Percentiles rank a stretch among this genome's conserved stretches.
These are phyloP conservation scores for Delonix regia DNA, from an alignment of 306 rosid genomes.

Conservation along the genomic window DNA sequence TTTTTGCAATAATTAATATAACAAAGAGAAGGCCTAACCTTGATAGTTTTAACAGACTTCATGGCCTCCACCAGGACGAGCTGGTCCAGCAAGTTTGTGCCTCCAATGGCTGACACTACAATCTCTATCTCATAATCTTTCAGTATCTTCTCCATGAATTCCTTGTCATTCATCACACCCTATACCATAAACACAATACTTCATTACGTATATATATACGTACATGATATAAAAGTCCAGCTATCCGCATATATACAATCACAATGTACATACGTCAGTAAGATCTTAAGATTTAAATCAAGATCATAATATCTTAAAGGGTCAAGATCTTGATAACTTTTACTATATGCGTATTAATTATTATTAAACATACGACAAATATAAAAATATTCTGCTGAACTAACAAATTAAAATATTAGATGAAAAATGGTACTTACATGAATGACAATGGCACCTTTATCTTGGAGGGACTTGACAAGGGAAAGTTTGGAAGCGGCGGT, in stretches of 20 bases:
- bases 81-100: slow-evolving; percentile 52
- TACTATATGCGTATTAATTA: no score
- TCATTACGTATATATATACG: no score
- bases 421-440: slow-evolving; percentile 34
- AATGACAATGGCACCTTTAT: slow-evolving; percentile 58
- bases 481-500: slow-evolving; percentile 37
- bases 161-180: slow-evolving; percentile 58
- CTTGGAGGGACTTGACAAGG: slow-evolving; percentile 48
- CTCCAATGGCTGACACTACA: slow-evolving; percentile 64
- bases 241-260: no score
- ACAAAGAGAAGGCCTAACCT: slow-evolving; percentile 39
- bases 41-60: slow-evolving; percentile 47
- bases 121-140: slow-evolving; percentile 57
- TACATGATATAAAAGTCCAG: not conserved
- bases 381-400: no score
- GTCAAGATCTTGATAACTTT: no score
- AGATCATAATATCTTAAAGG: no score
- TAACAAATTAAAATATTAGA: no score
- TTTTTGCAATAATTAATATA: no score
- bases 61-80: slow-evolving; percentile 57
- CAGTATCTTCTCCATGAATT: slow-evolving; percentile 52
- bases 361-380: no score
- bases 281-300: no score
- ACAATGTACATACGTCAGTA: no score
- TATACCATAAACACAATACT: not conserved